Percentiles rank a stretch among this genome's conserved stretches.
phyloP scores from a whole-genome alignment of 75 land plant species.

The Chamaecyparis obtusa region DNA sequence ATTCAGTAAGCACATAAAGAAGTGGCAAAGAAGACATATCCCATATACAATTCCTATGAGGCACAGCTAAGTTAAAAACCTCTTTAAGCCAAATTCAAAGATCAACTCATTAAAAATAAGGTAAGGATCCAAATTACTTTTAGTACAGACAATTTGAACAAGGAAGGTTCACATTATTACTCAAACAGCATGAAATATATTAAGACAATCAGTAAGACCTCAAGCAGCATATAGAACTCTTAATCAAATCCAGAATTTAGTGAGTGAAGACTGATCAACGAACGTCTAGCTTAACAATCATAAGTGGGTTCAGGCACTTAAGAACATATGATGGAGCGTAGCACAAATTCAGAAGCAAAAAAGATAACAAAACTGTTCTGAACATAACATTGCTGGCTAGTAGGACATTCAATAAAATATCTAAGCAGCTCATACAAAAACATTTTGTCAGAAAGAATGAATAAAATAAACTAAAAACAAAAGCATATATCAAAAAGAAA shows the following conservation, averaged over 20 bases:
- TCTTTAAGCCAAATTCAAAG: background rate
- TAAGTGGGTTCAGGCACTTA: background rate
- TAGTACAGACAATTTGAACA: background rate
- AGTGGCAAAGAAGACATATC: background rate
- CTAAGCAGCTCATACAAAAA: background rate
- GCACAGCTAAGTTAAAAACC: background rate
- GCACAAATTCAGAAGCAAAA: background rate
- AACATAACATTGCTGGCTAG: background rate
- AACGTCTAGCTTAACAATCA: background rate
- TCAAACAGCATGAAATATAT: background rate
- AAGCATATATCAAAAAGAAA: background rate
- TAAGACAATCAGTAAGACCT: background rate
- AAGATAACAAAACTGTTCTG: background rate
- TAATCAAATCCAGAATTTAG: background rate
- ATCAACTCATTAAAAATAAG: background rate
- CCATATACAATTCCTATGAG: background rate
- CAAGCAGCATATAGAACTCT: background rate
- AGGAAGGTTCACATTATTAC: background rate
- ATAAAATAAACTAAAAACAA: background rate
- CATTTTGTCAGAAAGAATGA: background rate
- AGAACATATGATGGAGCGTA: background rate
- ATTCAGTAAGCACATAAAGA: background rate
- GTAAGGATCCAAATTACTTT: background rate
- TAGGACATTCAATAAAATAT: background rate
- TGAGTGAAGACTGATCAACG: no score